These are phyloP conservation scores for Phalaenopsis aphrodite DNA, from an alignment of 106 monocot species.

Conservation along the genomic window DNA sequence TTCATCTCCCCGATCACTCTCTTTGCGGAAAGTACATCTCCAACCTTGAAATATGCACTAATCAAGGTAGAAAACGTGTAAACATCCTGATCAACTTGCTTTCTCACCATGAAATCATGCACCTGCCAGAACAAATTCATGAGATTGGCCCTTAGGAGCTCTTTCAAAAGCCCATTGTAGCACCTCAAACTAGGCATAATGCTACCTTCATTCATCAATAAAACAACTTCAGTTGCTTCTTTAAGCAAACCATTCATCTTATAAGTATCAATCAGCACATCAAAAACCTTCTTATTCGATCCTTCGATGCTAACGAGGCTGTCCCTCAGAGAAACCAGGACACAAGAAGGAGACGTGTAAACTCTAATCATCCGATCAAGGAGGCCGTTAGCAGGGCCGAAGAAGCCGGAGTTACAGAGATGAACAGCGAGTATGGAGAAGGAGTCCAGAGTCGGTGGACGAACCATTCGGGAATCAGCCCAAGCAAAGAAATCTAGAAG, in stretches of 20 bases:
- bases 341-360: slow-evolving; percentile 15
- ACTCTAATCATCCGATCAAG: slow-evolving; percentile 43
- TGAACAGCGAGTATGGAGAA: slow-evolving; percentile 41
- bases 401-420: slow-evolving; percentile 37
- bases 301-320: not conserved
- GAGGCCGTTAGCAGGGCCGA: slow-evolving; percentile 33
- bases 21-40: slow-evolving; percentile 43
- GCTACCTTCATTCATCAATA: slow-evolving; percentile 39
- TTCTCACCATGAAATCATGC: slow-evolving; percentile 35
- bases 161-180: slow-evolving; percentile 68
- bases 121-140: slow-evolving; percentile 80
- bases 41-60: slow-evolving; percentile 48
- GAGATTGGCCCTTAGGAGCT: slow-evolving; percentile 41
- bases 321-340: slow-evolving; percentile 24
- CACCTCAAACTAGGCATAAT: slow-evolving; percentile 52
- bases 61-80: slow-evolving; percentile 61
- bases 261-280: slow-evolving; percentile 49
- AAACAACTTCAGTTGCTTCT: slow-evolving; percentile 40
- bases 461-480: slow-evolving; percentile 29
- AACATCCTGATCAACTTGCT: slow-evolving; percentile 33
- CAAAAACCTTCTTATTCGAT: slow-evolving; percentile 34
- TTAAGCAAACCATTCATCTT: slow-evolving; percentile 51
- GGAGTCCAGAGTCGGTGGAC: slow-evolving; percentile 28
- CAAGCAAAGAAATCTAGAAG: slow-evolving; percentile 71
- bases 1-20: slow-evolving; percentile 41